Base-by-base conservation (phyloP, 1,139 yeast genomes). In the Candida tetrigidarum region DNA sequence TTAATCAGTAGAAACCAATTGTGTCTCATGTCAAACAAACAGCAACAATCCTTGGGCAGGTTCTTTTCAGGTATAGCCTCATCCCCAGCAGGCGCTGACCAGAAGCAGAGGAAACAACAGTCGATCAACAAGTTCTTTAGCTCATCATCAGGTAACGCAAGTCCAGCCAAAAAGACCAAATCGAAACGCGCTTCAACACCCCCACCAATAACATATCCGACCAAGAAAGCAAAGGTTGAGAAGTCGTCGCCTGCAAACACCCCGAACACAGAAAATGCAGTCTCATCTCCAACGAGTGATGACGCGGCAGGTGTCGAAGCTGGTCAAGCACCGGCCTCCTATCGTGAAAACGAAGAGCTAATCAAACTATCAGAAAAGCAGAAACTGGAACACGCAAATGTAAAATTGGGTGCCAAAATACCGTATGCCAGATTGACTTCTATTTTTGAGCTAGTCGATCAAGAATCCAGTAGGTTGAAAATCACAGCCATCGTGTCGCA, bases 401-500 rank as follows among this genome's bases (percentile, higher is more conserved):
- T 46, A 22, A 29, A 40, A n/a, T 34, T 43, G n/a, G 38, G 51
- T 8, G 28, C 55, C 3, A 67, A 64, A 29, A 74, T 86, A 16
- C 81, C 84, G 5, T 92, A 90, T 60, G 68, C 84, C 2, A 78
- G 78, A 15, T 65, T 93, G 34, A 79, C 88, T 23, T 76, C 78
- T 3, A 78, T 87, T 2, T 91, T 92, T 66, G 91, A 87, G 48
- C 72, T 77, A 45, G 77, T 93, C 43, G 98, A 91, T 58, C 64
- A 74, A 1, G 96, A 91, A 33, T 76, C 97, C 1, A 87, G 91
- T 15, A 72, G 99, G 43, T 74, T 93, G 43, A 87, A 90, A 54
- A 92, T 92, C 57, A 81, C 86, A 16, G 83, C 89, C 38, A 69
- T 81, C 44, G 83, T 93, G 28, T 78, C 96, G 0, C 84, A 80